A percentile compares a stretch with the other conserved stretches of the same genome.
Evolutionary conservation across 148 eudicot genomes (phyloP).

Genomic region (Chenopodium album): DNA sequence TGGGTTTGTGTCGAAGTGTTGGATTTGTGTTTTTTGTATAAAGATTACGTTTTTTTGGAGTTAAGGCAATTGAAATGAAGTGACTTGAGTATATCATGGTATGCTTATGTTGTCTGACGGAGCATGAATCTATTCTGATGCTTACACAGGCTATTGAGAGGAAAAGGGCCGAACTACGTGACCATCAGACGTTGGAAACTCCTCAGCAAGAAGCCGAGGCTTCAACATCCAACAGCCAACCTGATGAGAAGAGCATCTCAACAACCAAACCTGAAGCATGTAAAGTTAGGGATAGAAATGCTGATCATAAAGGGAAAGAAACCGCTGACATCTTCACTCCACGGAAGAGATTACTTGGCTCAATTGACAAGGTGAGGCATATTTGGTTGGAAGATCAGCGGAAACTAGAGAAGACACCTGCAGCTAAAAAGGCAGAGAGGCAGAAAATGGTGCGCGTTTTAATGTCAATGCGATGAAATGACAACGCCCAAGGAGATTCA

Average conservation of each 20-base stretch:
- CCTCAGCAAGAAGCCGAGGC: constrained; percentile 10
- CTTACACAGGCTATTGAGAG: constrained; percentile 57
- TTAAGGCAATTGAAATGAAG: neutral
- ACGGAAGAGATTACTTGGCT: constrained; percentile 41
- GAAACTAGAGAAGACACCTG: constrained; percentile 56
- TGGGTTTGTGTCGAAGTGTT: neutral
- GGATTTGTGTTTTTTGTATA: neutral
- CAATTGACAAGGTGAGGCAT: constrained; percentile 70
- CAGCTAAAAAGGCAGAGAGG: constrained; percentile 67
- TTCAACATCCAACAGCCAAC: constrained; percentile 37
- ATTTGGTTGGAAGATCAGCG: constrained; percentile 58
- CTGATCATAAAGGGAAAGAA: constrained; percentile 34
- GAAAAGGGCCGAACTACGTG: constrained; percentile 42
- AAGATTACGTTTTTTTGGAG: no score
- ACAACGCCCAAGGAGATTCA: no score
- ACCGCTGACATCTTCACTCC: constrained; percentile 37
- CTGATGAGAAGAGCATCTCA: constrained; percentile 30
- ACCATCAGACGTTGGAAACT: constrained; percentile 10
- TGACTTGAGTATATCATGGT: neutral
- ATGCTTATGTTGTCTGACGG: neutral
- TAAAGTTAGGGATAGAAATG: constrained; percentile 32
- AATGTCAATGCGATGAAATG: constrained; percentile 66
- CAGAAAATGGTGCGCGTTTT: constrained; percentile 54
- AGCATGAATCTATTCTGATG: neutral
- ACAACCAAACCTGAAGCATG: constrained; percentile 29